These are phyloP conservation scores for Viola odorata DNA, from an alignment of 345 rosid genomes.

Conservation along the genomic window DNA sequence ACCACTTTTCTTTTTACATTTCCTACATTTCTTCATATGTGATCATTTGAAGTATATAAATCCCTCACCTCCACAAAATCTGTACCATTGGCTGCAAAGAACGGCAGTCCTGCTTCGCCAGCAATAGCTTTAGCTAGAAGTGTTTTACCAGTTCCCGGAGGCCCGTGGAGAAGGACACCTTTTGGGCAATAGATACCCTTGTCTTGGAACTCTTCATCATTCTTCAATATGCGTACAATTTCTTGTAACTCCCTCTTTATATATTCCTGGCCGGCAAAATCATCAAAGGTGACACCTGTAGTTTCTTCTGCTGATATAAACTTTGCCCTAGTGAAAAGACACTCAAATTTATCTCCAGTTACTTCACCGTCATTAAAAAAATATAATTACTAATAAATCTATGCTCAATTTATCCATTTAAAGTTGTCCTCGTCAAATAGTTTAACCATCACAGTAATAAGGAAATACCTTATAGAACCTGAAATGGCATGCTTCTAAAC, in stretches of 20 bases:
- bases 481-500: not conserved
- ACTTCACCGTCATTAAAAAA: not conserved
- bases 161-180: constrained; percentile 97
- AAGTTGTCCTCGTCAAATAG: not conserved
- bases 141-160: constrained; percentile 98
- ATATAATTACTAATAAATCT: not conserved
- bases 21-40: too few species aligned
- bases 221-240: constrained; percentile 80
- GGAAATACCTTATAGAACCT: not conserved
- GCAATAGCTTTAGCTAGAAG: constrained; percentile 97
- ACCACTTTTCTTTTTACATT: too few species aligned
- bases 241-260: constrained; percentile 87
- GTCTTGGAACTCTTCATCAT: constrained; percentile 84
- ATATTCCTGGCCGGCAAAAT: constrained; percentile 98
- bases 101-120: constrained; percentile 97
- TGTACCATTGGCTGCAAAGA: constrained; percentile 94
- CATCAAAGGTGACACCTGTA: constrained; percentile 91
- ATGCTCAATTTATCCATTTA: constrained; percentile 1
- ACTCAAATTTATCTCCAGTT: constrained; percentile 14
- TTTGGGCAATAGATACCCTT: constrained; percentile 95
- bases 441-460: not conserved
- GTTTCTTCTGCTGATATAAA: constrained; percentile 94
- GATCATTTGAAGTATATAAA: not conserved
- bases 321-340: constrained; percentile 54
- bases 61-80: constrained; percentile 84